These are phyloP conservation scores for Amanita subjunquillea DNA, from an alignment of 768 basidiomycete genomes.

Conservation along the genomic window DNA sequence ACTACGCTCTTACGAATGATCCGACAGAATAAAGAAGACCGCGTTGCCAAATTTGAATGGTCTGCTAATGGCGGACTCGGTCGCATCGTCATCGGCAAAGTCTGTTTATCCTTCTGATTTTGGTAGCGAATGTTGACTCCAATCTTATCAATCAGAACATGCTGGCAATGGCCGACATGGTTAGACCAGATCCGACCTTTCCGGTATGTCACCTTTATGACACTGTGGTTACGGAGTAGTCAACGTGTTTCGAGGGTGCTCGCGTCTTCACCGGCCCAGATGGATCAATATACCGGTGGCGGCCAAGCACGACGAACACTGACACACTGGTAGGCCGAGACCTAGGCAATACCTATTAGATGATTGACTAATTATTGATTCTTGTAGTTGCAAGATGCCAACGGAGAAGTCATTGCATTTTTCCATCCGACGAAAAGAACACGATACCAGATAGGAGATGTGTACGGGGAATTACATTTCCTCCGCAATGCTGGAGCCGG, in stretches of 20 bases:
- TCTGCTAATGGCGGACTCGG: conserved; percentile 73
- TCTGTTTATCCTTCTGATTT: conserved; percentile 18
- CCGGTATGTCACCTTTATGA: conserved; percentile 33
- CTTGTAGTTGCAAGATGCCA: conserved; percentile 59
- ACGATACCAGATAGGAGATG: conserved; percentile 80
- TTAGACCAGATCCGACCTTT: conserved; percentile 53
- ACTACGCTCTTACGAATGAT: conserved; percentile 77
- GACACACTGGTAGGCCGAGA: conserved; percentile 43
- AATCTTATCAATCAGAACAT: conserved; percentile 42
- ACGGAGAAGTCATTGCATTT: conserved; percentile 63
- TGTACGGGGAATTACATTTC: conserved; percentile 80
- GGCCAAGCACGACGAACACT: conserved; percentile 46
- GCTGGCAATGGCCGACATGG: conserved; percentile 76
- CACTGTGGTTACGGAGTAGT: not conserved
- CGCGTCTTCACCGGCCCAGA: conserved; percentile 78
- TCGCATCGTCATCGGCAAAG: conserved; percentile 80
- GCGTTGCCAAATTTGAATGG: conserved; percentile 85
- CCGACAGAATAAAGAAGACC: conserved; percentile 78
- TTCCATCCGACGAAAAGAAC: conserved; percentile 70
- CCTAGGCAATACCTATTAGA: conserved; percentile 8
- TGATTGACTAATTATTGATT: conserved; percentile 9
- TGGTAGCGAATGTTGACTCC: conserved; percentile 16
- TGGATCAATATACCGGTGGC: conserved; percentile 72
- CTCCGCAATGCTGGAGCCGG: conserved; percentile 70
- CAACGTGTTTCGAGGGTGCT: conserved; percentile 31